Evolutionary conservation across 2,329 filamentous ascomycete genomes (phyloP).

Genomic region (Simplicillium aogashimaense): DNA sequence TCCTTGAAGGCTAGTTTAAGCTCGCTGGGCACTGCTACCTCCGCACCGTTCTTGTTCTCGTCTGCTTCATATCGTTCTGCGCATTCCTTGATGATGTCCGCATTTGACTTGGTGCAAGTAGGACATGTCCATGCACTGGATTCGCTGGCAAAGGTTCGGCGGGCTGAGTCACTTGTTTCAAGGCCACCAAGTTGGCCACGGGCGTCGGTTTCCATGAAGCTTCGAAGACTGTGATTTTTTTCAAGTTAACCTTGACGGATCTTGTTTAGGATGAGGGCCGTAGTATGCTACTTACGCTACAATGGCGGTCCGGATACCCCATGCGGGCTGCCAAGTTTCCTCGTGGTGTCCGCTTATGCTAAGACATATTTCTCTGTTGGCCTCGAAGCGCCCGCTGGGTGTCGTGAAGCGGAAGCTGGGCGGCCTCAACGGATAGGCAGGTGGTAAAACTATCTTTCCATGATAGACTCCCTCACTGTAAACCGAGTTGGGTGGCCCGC

Average conservation of each 20-base stretch:
- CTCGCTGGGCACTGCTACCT: constrained; percentile 42
- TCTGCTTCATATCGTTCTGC: constrained; percentile 38
- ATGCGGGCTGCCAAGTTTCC: constrained; percentile 97
- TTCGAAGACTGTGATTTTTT: constrained; percentile 44
- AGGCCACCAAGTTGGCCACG: constrained; percentile 84
- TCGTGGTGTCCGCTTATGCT: constrained; percentile 93
- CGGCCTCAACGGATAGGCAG: constrained; percentile 82
- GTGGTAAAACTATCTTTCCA: constrained; percentile 83
- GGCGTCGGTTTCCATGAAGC: constrained; percentile 88
- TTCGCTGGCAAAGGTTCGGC: constrained; percentile 59
- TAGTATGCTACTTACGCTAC: constrained; percentile 35
- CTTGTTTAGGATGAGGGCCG: background rate
- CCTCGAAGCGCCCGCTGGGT: constrained; percentile 84
- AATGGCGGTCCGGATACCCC: constrained; percentile 87
- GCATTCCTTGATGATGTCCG: constrained; percentile 63
- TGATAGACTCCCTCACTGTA: constrained; percentile 85
- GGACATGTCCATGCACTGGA: constrained; percentile 59
- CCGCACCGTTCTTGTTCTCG: constrained; percentile 20
- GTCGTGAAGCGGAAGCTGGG: constrained; percentile 95
- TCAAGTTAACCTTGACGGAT: background rate
- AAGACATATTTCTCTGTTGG: constrained; percentile 93
- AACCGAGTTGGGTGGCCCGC: constrained; percentile 71
- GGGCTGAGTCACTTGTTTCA: constrained; percentile 59
- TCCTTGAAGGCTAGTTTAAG: constrained; percentile 63
- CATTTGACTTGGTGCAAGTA: constrained; percentile 61